phyloP scores from a whole-genome alignment of 441 rosid species.

The Brassica hybrid region DNA sequence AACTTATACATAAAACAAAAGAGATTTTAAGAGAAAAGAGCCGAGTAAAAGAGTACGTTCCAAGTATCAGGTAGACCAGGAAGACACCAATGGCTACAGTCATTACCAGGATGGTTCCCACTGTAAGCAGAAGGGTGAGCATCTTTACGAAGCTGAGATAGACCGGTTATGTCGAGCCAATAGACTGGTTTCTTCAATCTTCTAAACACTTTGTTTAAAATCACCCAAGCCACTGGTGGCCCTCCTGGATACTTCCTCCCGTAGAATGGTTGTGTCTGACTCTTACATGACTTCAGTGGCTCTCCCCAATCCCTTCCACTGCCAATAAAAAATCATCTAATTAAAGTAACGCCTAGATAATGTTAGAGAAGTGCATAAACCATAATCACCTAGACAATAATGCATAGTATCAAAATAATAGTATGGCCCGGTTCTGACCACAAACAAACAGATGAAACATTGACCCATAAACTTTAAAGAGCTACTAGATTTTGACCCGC shows the following conservation, averaged over 20 bases:
- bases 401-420: not conserved
- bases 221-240: conserved; percentile 57
- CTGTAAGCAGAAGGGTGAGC: too few relatives aligned
- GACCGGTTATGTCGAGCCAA: conserved; percentile 55
- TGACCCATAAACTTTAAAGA: too few relatives aligned
- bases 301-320: conserved; percentile 75
- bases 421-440: too few relatives aligned
- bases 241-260: conserved; percentile 67
- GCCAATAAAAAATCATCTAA: not conserved
- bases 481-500: too few relatives aligned
- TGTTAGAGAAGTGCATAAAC: not conserved
- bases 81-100: too few relatives aligned
- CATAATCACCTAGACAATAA: not conserved
- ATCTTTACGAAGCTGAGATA: conserved; percentile 48
- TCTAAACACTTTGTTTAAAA: conserved; percentile 33
- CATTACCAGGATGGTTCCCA: too few relatives aligned
- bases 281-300: conserved; percentile 56
- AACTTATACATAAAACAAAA: conserved; percentile 15
- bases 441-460: too few relatives aligned
- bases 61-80: too few relatives aligned
- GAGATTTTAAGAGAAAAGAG: conserved; percentile 9
- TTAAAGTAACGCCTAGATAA: not conserved
- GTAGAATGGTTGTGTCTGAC: conserved; percentile 57
- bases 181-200: conserved; percentile 44
- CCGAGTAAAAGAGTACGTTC: too few relatives aligned